These are phyloP conservation scores for Penicillium sp. DNA, from an alignment of 2,329 filamentous ascomycete genomes.

Conservation along the genomic window DNA sequence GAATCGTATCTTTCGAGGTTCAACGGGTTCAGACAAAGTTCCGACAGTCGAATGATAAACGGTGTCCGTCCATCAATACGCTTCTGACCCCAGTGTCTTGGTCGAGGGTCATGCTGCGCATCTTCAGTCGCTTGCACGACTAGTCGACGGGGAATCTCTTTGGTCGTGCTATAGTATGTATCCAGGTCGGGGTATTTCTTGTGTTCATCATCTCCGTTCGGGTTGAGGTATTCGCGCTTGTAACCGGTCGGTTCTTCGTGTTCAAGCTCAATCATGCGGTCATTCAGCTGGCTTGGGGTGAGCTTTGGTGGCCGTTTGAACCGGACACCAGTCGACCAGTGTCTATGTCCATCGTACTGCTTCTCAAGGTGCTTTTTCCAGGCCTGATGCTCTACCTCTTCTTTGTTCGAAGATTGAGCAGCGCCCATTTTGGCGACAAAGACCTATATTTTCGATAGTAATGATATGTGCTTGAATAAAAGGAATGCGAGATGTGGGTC, in stretches of 20 bases:
- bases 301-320: background rate
- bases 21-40: slow-evolving; percentile 13
- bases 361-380: background rate
- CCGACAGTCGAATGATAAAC: slow-evolving; percentile 6
- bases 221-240: slow-evolving; percentile 9
- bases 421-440: background rate
- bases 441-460: background rate
- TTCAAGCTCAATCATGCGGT: slow-evolving; percentile 8
- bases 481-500: background rate
- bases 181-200: slow-evolving; percentile 13
- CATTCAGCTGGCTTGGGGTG: background rate
- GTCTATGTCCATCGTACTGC: slow-evolving; percentile 1
- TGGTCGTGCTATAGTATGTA: slow-evolving; percentile 13
- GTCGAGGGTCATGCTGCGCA: background rate
- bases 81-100: slow-evolving; percentile 11
- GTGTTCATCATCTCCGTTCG: slow-evolving; percentile 5
- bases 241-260: background rate
- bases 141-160: slow-evolving; percentile 11
- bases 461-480: background rate
- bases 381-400: background rate
- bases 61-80: slow-evolving; percentile 8
- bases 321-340: background rate
- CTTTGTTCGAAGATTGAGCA: background rate
- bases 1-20: slow-evolving; percentile 5
- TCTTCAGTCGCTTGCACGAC: slow-evolving; percentile 10